Percentiles rank a stretch among this genome's conserved stretches.
These are phyloP conservation scores for Boletus insuetus DNA, from an alignment of 768 basidiomycete genomes.

Conservation along the genomic window DNA sequence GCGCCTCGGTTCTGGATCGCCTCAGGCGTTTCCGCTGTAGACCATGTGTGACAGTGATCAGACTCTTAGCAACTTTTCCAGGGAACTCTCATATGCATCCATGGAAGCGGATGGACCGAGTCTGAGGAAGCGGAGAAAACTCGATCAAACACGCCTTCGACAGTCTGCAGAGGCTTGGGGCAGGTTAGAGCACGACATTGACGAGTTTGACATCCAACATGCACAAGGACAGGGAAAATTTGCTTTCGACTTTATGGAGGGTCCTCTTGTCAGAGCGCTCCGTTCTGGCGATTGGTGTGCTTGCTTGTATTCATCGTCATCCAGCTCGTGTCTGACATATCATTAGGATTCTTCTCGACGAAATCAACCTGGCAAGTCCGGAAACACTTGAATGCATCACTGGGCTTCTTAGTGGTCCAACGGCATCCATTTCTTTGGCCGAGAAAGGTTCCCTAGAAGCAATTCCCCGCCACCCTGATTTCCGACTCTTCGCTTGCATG, in stretches of 20 bases:
- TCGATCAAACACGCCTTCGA: conserved; percentile 42
- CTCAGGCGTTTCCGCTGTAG: too few relatives aligned
- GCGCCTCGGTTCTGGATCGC: too few relatives aligned
- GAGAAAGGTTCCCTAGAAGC: conserved; percentile 91
- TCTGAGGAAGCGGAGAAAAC: conserved; percentile 73
- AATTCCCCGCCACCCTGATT: conserved; percentile 91
- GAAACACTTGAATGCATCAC: conserved; percentile 95
- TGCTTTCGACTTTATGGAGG: conserved; percentile 94
- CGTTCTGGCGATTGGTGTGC: conserved; percentile 87
- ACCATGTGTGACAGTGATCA: too few relatives aligned
- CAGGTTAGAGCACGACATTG: conserved; percentile 61
- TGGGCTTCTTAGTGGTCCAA: conserved; percentile 79
- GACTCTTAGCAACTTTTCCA: neutral
- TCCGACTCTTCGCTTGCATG: conserved; percentile 98
- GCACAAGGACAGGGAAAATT: conserved; percentile 87
- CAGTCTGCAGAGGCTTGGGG: conserved; percentile 60
- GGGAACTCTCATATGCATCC: conserved; percentile 26
- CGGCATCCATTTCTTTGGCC: conserved; percentile 86
- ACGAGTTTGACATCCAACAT: conserved; percentile 85
- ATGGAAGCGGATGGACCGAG: conserved; percentile 45
- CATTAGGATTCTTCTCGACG: conserved; percentile 87
- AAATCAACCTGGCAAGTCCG: conserved; percentile 90
- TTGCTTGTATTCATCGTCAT: neutral
- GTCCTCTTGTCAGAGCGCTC: conserved; percentile 89
- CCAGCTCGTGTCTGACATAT: conserved; percentile 1